Evolutionary conservation across 1,139 yeast species (phyloP).

Genomic region (Geotrichum klebahnii): DNA sequence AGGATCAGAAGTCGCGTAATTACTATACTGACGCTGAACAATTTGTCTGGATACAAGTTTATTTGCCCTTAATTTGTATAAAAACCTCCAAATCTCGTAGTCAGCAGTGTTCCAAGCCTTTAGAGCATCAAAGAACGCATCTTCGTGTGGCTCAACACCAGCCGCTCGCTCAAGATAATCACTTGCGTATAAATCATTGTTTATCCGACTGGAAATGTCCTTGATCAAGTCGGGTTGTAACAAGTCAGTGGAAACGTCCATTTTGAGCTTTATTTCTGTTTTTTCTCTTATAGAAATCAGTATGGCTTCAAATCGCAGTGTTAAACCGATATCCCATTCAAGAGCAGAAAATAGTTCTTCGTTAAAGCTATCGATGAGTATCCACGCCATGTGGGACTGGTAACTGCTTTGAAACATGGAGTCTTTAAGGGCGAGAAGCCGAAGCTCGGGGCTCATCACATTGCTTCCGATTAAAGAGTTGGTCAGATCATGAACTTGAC

Average conservation of each 20-base stretch:
- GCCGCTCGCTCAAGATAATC: conserved; percentile 9
- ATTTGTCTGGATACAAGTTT: neutral
- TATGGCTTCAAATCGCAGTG: neutral
- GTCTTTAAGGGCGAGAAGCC: conserved; percentile 18
- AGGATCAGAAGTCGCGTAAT: too few relatives aligned
- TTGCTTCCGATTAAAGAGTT: conserved; percentile 9
- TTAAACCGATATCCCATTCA: conserved; percentile 18
- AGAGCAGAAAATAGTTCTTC: neutral
- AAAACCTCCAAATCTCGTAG: conserved; percentile 19
- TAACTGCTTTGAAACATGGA: conserved; percentile 9
- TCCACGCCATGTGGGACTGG: conserved; percentile 17
- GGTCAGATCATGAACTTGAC: conserved; percentile 5
- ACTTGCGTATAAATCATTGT: conserved; percentile 6
- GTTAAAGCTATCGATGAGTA: conserved; percentile 5
- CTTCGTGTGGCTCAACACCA: neutral
- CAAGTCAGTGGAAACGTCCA: too few relatives aligned
- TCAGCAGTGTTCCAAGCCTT: conserved; percentile 21
- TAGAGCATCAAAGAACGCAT: conserved; percentile 13
- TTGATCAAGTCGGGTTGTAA: too few relatives aligned
- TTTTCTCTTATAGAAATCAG: too few relatives aligned
- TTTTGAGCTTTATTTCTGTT: too few relatives aligned
- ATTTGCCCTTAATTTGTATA: conserved; percentile 6
- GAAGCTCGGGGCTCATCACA: conserved; percentile 8
- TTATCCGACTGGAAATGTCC: too few relatives aligned
- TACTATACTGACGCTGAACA: neutral